Evolutionary conservation across 176 grass and related monocot species (phyloP), one percentile per base, ranked within the genome.

Genomic region (Oryza australiensis): DNA sequence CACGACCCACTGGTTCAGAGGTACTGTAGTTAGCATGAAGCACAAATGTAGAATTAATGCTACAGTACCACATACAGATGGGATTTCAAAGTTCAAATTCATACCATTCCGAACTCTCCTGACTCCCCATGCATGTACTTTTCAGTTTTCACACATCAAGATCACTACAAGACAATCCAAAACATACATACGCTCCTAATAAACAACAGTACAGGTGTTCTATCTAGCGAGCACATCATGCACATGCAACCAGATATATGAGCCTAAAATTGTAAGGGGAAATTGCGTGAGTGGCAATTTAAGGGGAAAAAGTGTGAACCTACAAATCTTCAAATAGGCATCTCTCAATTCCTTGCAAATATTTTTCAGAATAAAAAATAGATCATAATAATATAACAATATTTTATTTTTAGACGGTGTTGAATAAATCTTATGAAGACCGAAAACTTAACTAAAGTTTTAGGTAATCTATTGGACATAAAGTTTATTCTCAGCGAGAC

Each of bases 1-100:
- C 38, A 84, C 3, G 57, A 68, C 46, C 20, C 9, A 62, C 20
- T 77, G 78, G 24, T 70, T 88, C 16, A 35, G 33, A 81, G 74
- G 32, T 79, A 22, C 29, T 29, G 29, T 29, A 37, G 32, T 68
- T 68, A 46, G 22, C 41, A 63, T 20, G 76, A 16, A 68, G 51
- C 60, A 14, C 20, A 43, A 11, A 79, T 18, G 0, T 48, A 65
- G 26, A 74, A 85, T 18, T 45, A 23, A 28, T 74, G 68, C 49
- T 38, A 66, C 28, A 38, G 41, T 22, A 24, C 34, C 16, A 9
- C 65, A 45, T 5, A 76, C 42, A 67, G 11, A 48, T 26, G 59
- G 40, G 8, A 63, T 8, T 86, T 73, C 37, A 73, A 81, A 26
- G 35, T 37, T 37, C 35, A 37, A 37, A 37, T 26, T 23, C 37